Evolutionary conservation across 2,329 filamentous ascomycete genomes (phyloP).

Genomic region (Hypoxylon sp.): DNA sequence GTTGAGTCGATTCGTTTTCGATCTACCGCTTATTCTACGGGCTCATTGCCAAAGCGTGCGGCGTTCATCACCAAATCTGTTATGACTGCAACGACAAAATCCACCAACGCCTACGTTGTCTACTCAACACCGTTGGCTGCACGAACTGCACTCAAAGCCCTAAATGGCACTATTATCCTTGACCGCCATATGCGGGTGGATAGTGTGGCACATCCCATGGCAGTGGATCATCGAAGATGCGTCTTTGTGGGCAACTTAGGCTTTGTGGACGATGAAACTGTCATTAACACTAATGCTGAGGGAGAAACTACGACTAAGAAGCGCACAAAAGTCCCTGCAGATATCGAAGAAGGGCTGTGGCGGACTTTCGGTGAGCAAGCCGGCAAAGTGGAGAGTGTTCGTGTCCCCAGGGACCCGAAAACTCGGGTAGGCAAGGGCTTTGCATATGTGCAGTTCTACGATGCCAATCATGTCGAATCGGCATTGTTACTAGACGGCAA

Average conservation of each 20-base stretch:
- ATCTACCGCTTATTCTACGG: conserved; percentile 86
- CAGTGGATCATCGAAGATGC: conserved; percentile 87
- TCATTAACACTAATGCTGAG: conserved; percentile 74
- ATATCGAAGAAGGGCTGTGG: conserved; percentile 95
- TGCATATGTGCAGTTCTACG: conserved; percentile 96
- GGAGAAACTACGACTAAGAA: conserved; percentile 79
- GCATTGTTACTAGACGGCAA: conserved; percentile 90
- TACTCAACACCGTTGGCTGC: conserved; percentile 83
- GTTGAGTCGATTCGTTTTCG: conserved; percentile 95
- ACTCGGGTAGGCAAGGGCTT: conserved; percentile 97
- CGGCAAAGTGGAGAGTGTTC: conserved; percentile 91
- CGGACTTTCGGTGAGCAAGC: conserved; percentile 78
- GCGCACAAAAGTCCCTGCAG: conserved; percentile 80
- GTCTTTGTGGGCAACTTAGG: conserved; percentile 97
- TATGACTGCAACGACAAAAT: conserved; percentile 91
- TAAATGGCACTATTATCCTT: conserved; percentile 89
- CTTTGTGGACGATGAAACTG: conserved; percentile 92
- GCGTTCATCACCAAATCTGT: conserved; percentile 91
- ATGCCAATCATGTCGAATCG: conserved; percentile 90
- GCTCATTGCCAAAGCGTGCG: conserved; percentile 89
- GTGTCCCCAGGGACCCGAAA: conserved; percentile 88
- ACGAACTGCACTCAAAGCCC: conserved; percentile 78
- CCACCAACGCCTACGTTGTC: conserved; percentile 94
- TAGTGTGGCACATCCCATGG: conserved; percentile 87
- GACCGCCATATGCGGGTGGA: conserved; percentile 93